A percentile compares a stretch with the other conserved stretches of the same genome.
Conservation (phyloP, 495 filamentous ascomycete genomes). For the Daldinia vernicosa region DNA sequence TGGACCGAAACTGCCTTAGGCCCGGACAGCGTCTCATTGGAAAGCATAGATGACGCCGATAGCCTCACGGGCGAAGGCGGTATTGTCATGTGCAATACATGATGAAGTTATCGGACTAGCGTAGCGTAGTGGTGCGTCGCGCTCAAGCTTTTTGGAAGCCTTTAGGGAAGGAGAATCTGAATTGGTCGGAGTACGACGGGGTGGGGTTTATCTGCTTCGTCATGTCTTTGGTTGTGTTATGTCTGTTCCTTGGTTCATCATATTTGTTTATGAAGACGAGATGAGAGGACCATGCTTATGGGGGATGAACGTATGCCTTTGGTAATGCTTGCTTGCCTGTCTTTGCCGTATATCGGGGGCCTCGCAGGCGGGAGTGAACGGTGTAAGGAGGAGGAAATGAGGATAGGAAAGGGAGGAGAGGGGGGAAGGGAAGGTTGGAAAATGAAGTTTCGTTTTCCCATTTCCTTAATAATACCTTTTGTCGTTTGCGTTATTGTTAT, state of each 20-base stretch:
- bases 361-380: background rate
- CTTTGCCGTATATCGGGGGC: conserved; percentile 8
- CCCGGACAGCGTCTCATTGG: conserved; percentile 36
- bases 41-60: conserved; percentile 41
- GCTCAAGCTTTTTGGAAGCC: background rate
- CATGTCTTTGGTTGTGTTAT: background rate
- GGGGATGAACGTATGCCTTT: conserved; percentile 20
- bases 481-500: conserved; percentile 3
- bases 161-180: background rate
- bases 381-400: conserved; percentile 4
- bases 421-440: background rate
- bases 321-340: conserved; percentile 7
- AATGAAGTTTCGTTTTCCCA: conserved; percentile 1
- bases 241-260: conserved; percentile 7
- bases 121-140: background rate
- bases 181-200: conserved; percentile 17
- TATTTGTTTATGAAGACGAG: conserved; percentile 3
- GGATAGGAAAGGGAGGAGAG: background rate
- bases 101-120: background rate
- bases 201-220: conserved; percentile 9
- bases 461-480: background rate
- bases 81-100: conserved; percentile 31
- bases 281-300: conserved; percentile 4
- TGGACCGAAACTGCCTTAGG: conserved; percentile 43
- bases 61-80: conserved; percentile 43